phyloP scores from a whole-genome alignment of 805 yeast genomes.

The Candida wancherniae region DNA sequence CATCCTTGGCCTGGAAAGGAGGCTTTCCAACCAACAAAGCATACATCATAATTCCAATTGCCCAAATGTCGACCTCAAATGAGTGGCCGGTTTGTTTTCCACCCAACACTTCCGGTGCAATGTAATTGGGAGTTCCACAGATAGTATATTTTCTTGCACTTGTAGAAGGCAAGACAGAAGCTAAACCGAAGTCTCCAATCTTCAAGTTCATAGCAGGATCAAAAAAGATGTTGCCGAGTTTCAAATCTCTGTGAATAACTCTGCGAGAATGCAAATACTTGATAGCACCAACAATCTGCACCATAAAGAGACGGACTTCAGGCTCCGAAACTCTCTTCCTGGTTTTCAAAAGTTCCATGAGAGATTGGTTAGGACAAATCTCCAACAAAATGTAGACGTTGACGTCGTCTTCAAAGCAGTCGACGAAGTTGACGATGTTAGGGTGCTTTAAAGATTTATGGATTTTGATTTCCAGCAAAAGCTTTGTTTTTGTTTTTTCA shows the following conservation, averaged over 20 bases:
- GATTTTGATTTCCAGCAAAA: slow-evolving; percentile 89
- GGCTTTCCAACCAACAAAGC: slow-evolving; percentile 93
- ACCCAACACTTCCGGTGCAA: slow-evolving; percentile 94
- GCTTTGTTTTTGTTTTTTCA: slow-evolving; percentile 81
- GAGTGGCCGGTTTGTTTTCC: slow-evolving; percentile 88
- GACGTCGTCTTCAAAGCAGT: slow-evolving; percentile 94
- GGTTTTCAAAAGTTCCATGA: slow-evolving; percentile 85
- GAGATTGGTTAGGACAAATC: slow-evolving; percentile 90
- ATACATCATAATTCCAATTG: slow-evolving; percentile 93
- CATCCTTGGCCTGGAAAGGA: slow-evolving; percentile 96
- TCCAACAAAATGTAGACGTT: slow-evolving; percentile 92
- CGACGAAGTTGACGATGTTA: slow-evolving; percentile 87
- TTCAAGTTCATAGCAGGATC: slow-evolving; percentile 92
- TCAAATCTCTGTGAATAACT: slow-evolving; percentile 93
- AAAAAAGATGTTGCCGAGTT: slow-evolving; percentile 91
- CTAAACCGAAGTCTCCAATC: slow-evolving; percentile 97
- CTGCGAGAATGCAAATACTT: slow-evolving; percentile 87
- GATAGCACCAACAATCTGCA: slow-evolving; percentile 91
- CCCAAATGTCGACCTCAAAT: slow-evolving; percentile 96
- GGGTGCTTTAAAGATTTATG: slow-evolving; percentile 87
- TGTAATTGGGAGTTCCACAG: slow-evolving; percentile 98
- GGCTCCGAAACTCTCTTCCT: slow-evolving; percentile 86
- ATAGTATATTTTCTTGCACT: slow-evolving; percentile 83
- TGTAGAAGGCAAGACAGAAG: slow-evolving; percentile 75
- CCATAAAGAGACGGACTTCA: slow-evolving; percentile 84